Base-by-base conservation (phyloP, 345 rosid species). In the Populus tremula region DNA sequence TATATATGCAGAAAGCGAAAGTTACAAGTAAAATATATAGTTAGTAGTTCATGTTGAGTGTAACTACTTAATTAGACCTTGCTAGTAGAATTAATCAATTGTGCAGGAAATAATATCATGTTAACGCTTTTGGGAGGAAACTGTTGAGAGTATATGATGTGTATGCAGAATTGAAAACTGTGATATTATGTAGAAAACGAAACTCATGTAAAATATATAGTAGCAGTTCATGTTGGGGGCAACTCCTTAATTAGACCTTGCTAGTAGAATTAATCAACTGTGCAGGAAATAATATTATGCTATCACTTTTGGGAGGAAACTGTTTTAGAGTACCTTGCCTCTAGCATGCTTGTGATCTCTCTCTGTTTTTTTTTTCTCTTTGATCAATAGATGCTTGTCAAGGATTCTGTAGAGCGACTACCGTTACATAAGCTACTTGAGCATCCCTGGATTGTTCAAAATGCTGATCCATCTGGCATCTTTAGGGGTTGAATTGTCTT, bases 391-490 rank as follows among this genome's bases (percentile, higher is more conserved):
- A 96, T 96, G 98, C 99, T 96, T 69, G 94, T 92, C 72, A 96
- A 91, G 97, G 98, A 92, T 33, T 90, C 94, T 72, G 78, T 88
- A 0, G 73, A 86, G 78, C 98, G 99, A 66, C 82, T 96, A 80
- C 97, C 97, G 25, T 64, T 94, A 33, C 96, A 91, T 82, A 96
- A 90, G 80, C 89, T 96, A 77, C 93, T 96, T 5, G 97, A 94
- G 89, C 99, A 96, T 78, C 94, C 98, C 0, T 96, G 98, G 99
- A 91, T 96, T 77, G 85, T 90, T 75, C 98, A 94, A 78, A 94
- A 96, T 73, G 97, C 97, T 10, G 98, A 96, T 78, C 97, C 98
- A 50, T 89, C 96, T 33, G 98, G 99, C 43, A 79, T 90, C 78
- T 92, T 91, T 73, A 90, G 85, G 84, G 74, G 79, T 76, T 93